These are phyloP conservation scores for Cytospora paraplurivora DNA, from an alignment of 2,329 filamentous ascomycete species.

Conservation along the genomic window DNA sequence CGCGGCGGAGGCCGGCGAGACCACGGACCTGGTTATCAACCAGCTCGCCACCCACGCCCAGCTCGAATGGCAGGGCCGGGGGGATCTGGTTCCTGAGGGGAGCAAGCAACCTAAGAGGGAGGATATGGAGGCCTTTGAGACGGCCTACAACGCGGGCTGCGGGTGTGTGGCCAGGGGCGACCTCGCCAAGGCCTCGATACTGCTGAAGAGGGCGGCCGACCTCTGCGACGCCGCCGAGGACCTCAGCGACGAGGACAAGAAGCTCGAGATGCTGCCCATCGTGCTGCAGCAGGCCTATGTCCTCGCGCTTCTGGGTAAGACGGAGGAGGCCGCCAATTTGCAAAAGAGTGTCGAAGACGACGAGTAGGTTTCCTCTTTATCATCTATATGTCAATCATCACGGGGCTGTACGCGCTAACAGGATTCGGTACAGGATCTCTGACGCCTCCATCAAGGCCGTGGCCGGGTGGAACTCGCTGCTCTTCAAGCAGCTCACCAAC, in stretches of 20 bases:
- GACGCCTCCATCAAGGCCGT: conserved; percentile 69
- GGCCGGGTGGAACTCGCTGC: conserved; percentile 63
- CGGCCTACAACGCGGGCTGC: conserved; percentile 79
- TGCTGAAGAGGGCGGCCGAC: conserved; percentile 70
- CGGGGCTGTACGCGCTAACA: conserved; percentile 35
- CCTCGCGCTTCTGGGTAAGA: conserved; percentile 65
- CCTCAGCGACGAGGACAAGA: conserved; percentile 72
- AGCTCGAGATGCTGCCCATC: conserved; percentile 73
- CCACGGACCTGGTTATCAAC: conserved; percentile 77
- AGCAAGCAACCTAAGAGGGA: conserved; percentile 60
- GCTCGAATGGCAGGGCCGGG: conserved; percentile 66
- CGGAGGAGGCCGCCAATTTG: conserved; percentile 65
- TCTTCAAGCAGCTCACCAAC: conserved; percentile 54
- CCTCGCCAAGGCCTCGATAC: conserved; percentile 62
- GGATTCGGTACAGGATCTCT: conserved; percentile 52
- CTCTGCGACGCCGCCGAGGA: conserved; percentile 76
- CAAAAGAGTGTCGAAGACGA: conserved; percentile 62
- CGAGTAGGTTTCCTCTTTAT: conserved; percentile 52
- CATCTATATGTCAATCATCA: not conserved
- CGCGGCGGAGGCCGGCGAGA: conserved; percentile 57
- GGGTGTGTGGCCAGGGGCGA: conserved; percentile 70
- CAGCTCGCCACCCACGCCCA: conserved; percentile 72
- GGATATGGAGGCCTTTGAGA: conserved; percentile 76
- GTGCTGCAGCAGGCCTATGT: conserved; percentile 76
- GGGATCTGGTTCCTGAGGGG: conserved; percentile 50